Conservation (phyloP, 1,139 yeast species). For the Saccharomyces hybrid region DNA sequence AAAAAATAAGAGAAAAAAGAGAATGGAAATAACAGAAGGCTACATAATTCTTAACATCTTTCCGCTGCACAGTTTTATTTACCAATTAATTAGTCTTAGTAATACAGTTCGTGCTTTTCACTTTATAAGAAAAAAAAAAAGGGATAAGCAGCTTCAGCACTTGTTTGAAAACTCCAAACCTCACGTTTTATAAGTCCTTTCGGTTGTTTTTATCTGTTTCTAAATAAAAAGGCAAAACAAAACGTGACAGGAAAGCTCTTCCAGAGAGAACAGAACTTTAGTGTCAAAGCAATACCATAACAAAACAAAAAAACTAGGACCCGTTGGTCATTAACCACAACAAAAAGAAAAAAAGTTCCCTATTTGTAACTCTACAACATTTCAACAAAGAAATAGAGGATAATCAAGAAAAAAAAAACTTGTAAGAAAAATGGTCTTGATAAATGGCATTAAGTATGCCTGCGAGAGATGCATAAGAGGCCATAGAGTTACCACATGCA, state of each 20-base stretch:
- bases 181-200: not conserved
- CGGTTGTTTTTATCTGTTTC: not conserved
- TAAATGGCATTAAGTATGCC: conserved; percentile 90
- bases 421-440: conserved; percentile 54
- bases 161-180: not conserved
- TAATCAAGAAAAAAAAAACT: not conserved
- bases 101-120: not conserved
- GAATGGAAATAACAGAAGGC: not conserved
- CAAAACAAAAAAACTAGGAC: not conserved
- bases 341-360: not conserved
- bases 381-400: not conserved
- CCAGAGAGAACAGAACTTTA: not conserved
- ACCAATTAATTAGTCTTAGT: not conserved
- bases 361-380: not conserved
- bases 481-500: conserved; percentile 88
- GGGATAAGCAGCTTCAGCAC: not conserved
- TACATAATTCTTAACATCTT: not conserved
- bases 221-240: not conserved
- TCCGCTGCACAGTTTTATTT: not conserved
- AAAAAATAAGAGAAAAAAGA: not conserved
- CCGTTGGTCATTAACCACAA: not conserved
- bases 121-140: not conserved
- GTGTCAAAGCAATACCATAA: not conserved
- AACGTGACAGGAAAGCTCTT: not conserved
- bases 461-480: conserved; percentile 96